Evolutionary conservation across 1,284 basidiomycete species (phyloP).

Genomic region (Ceratobasidium sp.): DNA sequence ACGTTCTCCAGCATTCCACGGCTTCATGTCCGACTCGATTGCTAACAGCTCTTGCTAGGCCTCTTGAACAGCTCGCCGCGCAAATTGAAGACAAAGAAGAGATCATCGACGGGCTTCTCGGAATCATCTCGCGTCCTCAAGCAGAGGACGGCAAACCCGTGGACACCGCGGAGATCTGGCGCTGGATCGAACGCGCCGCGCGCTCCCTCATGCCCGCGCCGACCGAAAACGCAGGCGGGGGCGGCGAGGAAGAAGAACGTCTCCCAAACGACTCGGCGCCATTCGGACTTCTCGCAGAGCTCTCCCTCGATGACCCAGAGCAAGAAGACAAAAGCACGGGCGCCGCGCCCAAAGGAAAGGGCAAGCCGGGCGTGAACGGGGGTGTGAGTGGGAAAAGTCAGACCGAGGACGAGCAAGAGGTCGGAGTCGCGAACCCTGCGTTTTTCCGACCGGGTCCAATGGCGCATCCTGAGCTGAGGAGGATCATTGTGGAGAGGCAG

Average conservation of each 20-base stretch:
- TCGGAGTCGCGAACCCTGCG: constrained; percentile 81
- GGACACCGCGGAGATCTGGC: constrained; percentile 29
- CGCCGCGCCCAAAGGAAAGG: not conserved
- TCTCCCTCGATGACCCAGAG: constrained; percentile 19
- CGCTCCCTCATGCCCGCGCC: constrained; percentile 26
- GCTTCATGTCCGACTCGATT: not conserved
- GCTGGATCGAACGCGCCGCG: constrained; percentile 35
- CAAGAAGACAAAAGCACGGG: constrained; percentile 20
- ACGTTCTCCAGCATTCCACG: not conserved
- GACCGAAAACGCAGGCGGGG: not conserved
- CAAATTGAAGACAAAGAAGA: constrained; percentile 41
- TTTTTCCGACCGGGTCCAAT: constrained; percentile 76
- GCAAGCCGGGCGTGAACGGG: not conserved
- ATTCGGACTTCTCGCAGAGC: constrained; percentile 20
- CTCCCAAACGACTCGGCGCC: constrained; percentile 18
- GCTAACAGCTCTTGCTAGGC: not conserved
- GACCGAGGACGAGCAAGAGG: constrained; percentile 45
- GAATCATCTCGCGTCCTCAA: constrained; percentile 5
- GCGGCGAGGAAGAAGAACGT: constrained; percentile 21
- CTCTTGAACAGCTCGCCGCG: constrained; percentile 26
- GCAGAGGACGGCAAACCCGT: not conserved
- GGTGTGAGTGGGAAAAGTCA: constrained; percentile 1
- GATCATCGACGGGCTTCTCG: constrained; percentile 29
- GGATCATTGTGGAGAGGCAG: constrained; percentile 81
- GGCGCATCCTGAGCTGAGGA: constrained; percentile 74